phyloP scores from a whole-genome alignment of 495 filamentous ascomycete genomes.

The Chaetomidium leptoderma region DNA sequence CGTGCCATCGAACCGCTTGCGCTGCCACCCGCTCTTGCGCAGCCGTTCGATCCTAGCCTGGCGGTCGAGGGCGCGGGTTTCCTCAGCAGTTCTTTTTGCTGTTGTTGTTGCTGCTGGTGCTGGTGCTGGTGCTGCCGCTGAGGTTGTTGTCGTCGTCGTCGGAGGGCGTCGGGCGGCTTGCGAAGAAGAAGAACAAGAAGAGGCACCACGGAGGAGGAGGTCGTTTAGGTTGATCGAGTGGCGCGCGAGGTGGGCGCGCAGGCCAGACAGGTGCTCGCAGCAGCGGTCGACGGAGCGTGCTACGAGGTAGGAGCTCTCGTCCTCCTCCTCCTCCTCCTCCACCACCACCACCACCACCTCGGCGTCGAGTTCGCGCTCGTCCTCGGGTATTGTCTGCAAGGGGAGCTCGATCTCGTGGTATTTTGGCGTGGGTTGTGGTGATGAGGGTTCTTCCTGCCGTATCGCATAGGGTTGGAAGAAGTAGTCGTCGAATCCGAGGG shows the following conservation, averaged over 20 bases:
- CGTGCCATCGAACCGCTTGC: slow-evolving; percentile 47
- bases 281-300: slow-evolving; percentile 42
- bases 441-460: slow-evolving; percentile 19
- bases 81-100: slow-evolving; percentile 22
- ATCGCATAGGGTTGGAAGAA: slow-evolving; percentile 26
- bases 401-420: slow-evolving; percentile 29
- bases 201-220: slow-evolving; percentile 26
- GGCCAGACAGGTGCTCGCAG: slow-evolving; percentile 38
- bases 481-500: slow-evolving; percentile 41
- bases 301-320: slow-evolving; percentile 33
- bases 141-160: background rate
- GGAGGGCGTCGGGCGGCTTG: too few relatives aligned
- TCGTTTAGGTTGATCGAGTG: slow-evolving; percentile 39
- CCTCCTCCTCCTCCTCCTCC: background rate
- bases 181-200: background rate
- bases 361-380: slow-evolving; percentile 16
- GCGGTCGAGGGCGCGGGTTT: slow-evolving; percentile 30
- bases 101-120: slow-evolving; percentile 17
- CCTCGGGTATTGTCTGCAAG: slow-evolving; percentile 21
- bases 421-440: slow-evolving; percentile 15
- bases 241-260: slow-evolving; percentile 38
- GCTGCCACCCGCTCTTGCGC: slow-evolving; percentile 42
- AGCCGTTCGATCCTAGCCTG: slow-evolving; percentile 45
- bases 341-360: too few relatives aligned
- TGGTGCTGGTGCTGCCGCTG: slow-evolving; percentile 10